phyloP scores from a whole-genome alignment of 192 early-diverging fungal species.

The Rhizoclosmatium sp. region DNA sequence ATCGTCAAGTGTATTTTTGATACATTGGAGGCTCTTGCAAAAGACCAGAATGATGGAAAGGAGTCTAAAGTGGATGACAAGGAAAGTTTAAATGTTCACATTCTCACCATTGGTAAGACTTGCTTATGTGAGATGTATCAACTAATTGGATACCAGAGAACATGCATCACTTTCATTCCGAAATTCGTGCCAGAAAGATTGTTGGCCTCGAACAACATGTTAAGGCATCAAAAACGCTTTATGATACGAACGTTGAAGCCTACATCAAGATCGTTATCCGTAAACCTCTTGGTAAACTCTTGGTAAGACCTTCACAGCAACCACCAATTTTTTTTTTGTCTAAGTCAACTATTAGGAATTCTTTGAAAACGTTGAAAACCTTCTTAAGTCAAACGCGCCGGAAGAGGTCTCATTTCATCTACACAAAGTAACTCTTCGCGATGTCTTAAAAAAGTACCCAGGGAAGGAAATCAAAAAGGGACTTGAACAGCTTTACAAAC shows the following conservation, averaged over 20 bases:
- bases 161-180: slow-evolving; percentile 91
- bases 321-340: not conserved
- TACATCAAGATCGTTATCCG: slow-evolving; percentile 90
- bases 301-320: slow-evolving; percentile 56
- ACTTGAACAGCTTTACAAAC: slow-evolving; percentile 83
- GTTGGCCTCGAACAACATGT: slow-evolving; percentile 76
- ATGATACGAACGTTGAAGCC: slow-evolving; percentile 81
- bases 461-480: slow-evolving; percentile 84
- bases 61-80: slow-evolving; percentile 81
- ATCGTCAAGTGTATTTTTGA: slow-evolving; percentile 88
- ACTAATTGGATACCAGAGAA: slow-evolving; percentile 71
- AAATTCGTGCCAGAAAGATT: slow-evolving; percentile 78
- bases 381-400: slow-evolving; percentile 77
- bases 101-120: slow-evolving; percentile 71
- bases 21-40: slow-evolving; percentile 81
- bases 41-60: slow-evolving; percentile 54
- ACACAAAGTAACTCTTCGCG: slow-evolving; percentile 82
- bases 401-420: slow-evolving; percentile 85
- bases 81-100: slow-evolving; percentile 83
- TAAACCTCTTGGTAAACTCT: slow-evolving; percentile 83
- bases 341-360: slow-evolving; percentile 74
- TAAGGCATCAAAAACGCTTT: slow-evolving; percentile 83
- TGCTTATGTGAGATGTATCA: slow-evolving; percentile 10
- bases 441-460: slow-evolving; percentile 85
- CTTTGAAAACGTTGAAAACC: slow-evolving; percentile 92